Evolutionary conservation across 306 rosid genomes (phyloP).

Genomic region (Dicorynia guianensis): DNA sequence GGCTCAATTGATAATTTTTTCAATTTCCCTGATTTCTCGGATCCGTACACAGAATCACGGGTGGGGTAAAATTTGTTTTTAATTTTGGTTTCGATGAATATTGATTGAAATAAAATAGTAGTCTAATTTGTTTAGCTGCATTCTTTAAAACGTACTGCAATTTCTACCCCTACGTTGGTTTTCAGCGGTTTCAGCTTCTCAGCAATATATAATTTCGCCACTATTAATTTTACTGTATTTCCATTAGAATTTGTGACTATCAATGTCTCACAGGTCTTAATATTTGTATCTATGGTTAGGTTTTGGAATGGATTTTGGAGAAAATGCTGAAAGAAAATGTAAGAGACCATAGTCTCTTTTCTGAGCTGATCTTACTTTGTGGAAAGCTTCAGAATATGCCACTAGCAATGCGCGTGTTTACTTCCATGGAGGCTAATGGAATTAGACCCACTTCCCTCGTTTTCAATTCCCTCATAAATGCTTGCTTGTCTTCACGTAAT

Average conservation of each 20-base stretch:
- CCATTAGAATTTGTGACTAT: slow-evolving; percentile 14
- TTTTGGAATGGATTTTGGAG: slow-evolving; percentile 80
- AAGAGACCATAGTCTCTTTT: slow-evolving; percentile 49
- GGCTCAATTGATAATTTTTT: background rate
- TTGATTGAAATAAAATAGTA: background rate
- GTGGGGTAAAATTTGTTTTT: too few species aligned
- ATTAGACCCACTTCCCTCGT: slow-evolving; percentile 56
- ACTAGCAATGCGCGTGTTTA: slow-evolving; percentile 64
- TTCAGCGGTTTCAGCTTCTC: background rate
- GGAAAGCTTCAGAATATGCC: slow-evolving; percentile 53
- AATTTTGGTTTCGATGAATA: background rate
- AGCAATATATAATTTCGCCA: background rate
- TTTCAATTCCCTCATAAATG: slow-evolving; percentile 69
- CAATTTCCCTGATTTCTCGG: background rate
- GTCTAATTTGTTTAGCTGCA: background rate
- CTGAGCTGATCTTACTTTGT: slow-evolving; percentile 62
- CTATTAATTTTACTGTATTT: slow-evolving; percentile 23
- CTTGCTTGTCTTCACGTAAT: slow-evolving; percentile 65
- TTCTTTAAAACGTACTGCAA: background rate
- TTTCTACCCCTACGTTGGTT: background rate
- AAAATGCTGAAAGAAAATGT: slow-evolving; percentile 59
- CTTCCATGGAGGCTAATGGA: slow-evolving; percentile 69
- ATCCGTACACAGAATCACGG: too few species aligned
- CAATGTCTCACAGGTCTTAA: background rate
- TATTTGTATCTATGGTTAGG: slow-evolving; percentile 60